phyloP scores from a whole-genome alignment of 768 basidiomycete genomes.

The Exidia glandulosa region DNA sequence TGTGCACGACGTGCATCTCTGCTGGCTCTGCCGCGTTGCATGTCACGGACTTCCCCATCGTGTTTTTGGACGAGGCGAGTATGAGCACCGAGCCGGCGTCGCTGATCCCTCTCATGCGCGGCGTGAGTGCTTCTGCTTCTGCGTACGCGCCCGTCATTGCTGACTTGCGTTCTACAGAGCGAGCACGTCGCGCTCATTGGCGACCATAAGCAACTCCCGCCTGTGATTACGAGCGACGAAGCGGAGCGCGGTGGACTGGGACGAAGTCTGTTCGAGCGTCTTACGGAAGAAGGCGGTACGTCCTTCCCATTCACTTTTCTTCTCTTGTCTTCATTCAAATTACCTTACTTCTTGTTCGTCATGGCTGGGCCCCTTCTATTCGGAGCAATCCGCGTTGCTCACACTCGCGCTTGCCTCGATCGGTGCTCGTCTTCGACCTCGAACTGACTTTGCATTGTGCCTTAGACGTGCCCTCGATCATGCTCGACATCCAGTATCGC shows the following conservation, averaged over 20 bases:
- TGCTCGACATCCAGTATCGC: conserved; percentile 91
- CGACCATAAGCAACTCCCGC: conserved; percentile 94
- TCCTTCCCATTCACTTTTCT: conserved; percentile 6
- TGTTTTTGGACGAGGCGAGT: conserved; percentile 89
- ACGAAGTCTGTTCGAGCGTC: conserved; percentile 77
- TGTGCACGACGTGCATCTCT: conserved; percentile 83
- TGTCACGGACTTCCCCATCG: conserved; percentile 80
- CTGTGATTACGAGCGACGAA: conserved; percentile 69
- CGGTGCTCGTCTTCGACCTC: not conserved
- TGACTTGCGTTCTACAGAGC: conserved; percentile 34
- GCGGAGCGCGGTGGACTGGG: conserved; percentile 65
- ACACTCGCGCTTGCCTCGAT: conserved; percentile 56
- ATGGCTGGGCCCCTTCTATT: conserved; percentile 35
- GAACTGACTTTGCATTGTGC: not conserved
- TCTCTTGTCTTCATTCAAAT: no score
- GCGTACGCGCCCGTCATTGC: conserved; percentile 6
- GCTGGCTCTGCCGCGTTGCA: conserved; percentile 55
- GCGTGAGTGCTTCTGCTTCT: conserved; percentile 42
- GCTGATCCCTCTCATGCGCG: conserved; percentile 87
- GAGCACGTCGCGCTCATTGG: conserved; percentile 81
- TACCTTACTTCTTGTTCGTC: conserved; percentile 56
- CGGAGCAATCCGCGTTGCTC: conserved; percentile 43
- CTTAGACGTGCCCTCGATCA: conserved; percentile 73
- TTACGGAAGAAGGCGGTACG: conserved; percentile 75
- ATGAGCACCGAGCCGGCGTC: conserved; percentile 95